Conservation (phyloP, 345 rosid species). For the Geranium brycei region DNA sequence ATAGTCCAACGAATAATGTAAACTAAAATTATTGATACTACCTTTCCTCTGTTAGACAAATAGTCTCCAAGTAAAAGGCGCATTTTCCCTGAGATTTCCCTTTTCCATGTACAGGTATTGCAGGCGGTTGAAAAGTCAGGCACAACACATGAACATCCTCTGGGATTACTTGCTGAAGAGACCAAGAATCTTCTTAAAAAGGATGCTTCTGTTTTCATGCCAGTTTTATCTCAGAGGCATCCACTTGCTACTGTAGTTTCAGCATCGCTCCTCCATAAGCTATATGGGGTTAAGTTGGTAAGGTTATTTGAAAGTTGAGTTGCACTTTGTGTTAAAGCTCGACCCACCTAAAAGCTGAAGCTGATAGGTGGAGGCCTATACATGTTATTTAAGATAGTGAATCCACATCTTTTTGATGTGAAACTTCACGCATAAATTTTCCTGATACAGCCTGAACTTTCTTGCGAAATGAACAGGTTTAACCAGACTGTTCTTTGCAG, state of each 20-base stretch:
- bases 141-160: constrained; percentile 48
- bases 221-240: constrained; percentile 72
- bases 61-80: no score
- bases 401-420: no score
- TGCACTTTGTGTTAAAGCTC: neutral
- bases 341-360: no score
- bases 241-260: constrained; percentile 62
- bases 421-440: neutral
- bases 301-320: constrained; percentile 18
- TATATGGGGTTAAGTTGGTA: constrained; percentile 84
- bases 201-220: constrained; percentile 60
- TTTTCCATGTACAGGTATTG: constrained; percentile 38
- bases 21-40: no score
- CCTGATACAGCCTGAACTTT: constrained; percentile 7
- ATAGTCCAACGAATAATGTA: neutral
- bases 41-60: neutral
- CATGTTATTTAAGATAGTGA: no score
- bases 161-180: constrained; percentile 87
- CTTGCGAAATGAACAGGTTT: constrained; percentile 8
- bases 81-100: neutral
- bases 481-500: constrained; percentile 34
- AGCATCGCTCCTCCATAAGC: constrained; percentile 79
- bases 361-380: no score
- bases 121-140: constrained; percentile 58
- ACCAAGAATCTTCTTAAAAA: constrained; percentile 58